These are phyloP conservation scores for Ligustrum vulgare DNA, from an alignment of 257 asterid species.

Conservation along the genomic window DNA sequence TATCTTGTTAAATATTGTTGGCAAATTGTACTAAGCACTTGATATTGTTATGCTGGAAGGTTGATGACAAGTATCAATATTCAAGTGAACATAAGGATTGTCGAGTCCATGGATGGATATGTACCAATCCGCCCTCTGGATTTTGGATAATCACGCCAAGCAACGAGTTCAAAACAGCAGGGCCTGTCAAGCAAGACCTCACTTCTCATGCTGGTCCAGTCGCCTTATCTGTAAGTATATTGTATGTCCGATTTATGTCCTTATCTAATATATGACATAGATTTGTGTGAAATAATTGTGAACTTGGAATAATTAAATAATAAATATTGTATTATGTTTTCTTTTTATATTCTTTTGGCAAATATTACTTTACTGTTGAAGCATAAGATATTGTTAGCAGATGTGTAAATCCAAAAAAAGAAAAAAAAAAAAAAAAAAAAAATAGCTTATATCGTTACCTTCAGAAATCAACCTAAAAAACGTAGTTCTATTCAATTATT, in stretches of 20 bases:
- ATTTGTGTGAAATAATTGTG: not conserved
- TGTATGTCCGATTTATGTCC: too few relatives aligned
- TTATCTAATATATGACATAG: not conserved
- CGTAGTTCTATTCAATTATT: not conserved
- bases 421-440: too few relatives aligned
- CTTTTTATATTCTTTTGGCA: not conserved
- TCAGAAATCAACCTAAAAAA: too few relatives aligned
- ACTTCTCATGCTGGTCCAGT: constrained; percentile 88
- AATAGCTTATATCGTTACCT: too few relatives aligned
- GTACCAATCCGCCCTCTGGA: constrained; percentile 50
- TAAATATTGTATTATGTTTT: not conserved
- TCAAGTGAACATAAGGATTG: constrained; percentile 71
- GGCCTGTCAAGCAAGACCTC: constrained; percentile 89
- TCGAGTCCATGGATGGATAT: constrained; percentile 87
- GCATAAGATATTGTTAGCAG: too few relatives aligned
- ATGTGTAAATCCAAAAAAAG: too few relatives aligned
- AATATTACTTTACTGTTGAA: too few relatives aligned
- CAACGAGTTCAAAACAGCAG: constrained; percentile 74
- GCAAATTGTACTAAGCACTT: too few relatives aligned
- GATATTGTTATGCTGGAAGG: constrained; percentile 33
- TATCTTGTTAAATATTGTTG: not conserved
- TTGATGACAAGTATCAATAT: constrained; percentile 88
- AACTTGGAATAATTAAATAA: not conserved
- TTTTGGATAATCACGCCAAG: constrained; percentile 86
- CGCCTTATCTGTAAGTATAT: constrained; percentile 59